Evolutionary conservation across 1,284 basidiomycete genomes (phyloP).

Genomic region (Malassezia restricta): DNA sequence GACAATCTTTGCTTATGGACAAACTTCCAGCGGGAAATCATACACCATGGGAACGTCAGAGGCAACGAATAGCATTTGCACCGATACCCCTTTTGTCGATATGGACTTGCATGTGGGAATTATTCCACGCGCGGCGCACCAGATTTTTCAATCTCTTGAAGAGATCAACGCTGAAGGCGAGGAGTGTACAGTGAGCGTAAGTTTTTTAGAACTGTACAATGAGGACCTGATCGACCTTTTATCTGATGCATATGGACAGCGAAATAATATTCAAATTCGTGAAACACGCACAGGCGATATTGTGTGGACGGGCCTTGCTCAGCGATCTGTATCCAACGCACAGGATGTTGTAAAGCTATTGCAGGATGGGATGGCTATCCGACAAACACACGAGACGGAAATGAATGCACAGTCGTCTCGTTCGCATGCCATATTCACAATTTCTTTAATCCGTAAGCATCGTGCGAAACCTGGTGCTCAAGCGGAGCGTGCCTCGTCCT

Average conservation of each 20-base stretch:
- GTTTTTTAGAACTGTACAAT: slow-evolving; percentile 82
- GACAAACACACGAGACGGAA: slow-evolving; percentile 90
- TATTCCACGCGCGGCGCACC: slow-evolving; percentile 85
- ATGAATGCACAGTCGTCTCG: slow-evolving; percentile 98
- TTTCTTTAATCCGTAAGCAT: slow-evolving; percentile 61
- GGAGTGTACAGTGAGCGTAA: slow-evolving; percentile 32
- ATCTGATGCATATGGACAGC: slow-evolving; percentile 44
- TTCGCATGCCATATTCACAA: slow-evolving; percentile 94
- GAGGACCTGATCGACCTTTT: slow-evolving; percentile 53
- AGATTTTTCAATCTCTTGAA: slow-evolving; percentile 65
- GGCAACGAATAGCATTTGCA: slow-evolving; percentile 18
- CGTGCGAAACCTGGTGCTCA: not conserved
- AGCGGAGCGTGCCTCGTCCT: not conserved
- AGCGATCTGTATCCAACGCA: slow-evolving; percentile 69
- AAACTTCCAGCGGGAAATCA: slow-evolving; percentile 91
- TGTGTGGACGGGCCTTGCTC: slow-evolving; percentile 87
- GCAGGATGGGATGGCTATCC: slow-evolving; percentile 67
- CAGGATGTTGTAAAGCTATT: slow-evolving; percentile 81
- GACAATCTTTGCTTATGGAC: slow-evolving; percentile 93
- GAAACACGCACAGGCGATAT: slow-evolving; percentile 94
- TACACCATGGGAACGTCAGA: slow-evolving; percentile 65
- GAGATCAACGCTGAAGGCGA: not conserved
- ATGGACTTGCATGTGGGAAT: slow-evolving; percentile 55
- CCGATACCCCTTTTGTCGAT: slow-evolving; percentile 30
- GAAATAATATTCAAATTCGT: slow-evolving; percentile 79